A percentile compares a stretch with the other conserved stretches of the same genome.
Conservation (phyloP, 2,329 filamentous ascomycete species). For the Colletotrichum tropicale region DNA sequence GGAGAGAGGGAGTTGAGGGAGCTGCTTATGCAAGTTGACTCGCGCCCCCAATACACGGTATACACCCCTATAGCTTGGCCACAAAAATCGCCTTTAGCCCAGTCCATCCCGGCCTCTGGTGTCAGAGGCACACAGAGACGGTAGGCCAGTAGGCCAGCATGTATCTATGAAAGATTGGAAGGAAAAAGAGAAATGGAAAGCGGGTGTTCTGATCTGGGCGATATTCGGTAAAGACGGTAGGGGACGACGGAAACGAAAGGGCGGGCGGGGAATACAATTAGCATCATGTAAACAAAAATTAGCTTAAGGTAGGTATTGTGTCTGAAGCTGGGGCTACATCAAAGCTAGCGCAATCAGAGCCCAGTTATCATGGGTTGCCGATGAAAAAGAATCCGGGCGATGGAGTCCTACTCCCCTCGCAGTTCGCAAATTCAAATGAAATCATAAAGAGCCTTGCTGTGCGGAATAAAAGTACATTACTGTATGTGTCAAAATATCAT, state of each 20-base stretch:
- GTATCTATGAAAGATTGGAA: rapidly evolving
- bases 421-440: neutral
- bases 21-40: too few species aligned
- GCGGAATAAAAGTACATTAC: neutral
- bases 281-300: neutral
- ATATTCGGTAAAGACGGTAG: rapidly evolving
- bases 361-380: neutral
- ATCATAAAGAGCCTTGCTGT: neutral
- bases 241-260: too few species aligned
- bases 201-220: neutral
- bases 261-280: rapidly evolving
- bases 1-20: too few species aligned
- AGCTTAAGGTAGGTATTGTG: neutral
- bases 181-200: neutral
- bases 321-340: neutral
- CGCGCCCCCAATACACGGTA: too few species aligned
- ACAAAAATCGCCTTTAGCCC: too few species aligned
- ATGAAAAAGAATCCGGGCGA: neutral
- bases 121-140: too few species aligned
- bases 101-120: too few species aligned
- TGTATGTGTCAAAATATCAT: neutral
- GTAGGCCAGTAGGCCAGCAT: too few species aligned
- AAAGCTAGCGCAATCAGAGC: neutral
- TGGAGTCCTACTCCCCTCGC: neutral
- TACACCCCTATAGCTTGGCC: too few species aligned